These are phyloP conservation scores for Beauveria varroae DNA, from an alignment of 2,329 filamentous ascomycete genomes.

Conservation along the genomic window DNA sequence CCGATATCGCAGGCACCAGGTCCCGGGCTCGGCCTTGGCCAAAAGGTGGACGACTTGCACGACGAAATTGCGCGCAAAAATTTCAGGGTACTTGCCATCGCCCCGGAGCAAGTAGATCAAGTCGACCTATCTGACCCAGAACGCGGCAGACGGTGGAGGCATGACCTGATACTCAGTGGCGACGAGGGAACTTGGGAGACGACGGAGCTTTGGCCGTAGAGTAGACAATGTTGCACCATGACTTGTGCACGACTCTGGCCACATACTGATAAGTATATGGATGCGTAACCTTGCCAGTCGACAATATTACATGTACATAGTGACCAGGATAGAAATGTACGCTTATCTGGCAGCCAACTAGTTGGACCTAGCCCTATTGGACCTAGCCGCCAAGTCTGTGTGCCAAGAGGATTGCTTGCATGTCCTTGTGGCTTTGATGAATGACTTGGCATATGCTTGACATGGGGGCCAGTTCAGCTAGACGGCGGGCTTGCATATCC, in stretches of 20 bases:
- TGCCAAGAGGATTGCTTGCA: slow-evolving; percentile 1
- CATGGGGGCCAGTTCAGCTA: not conserved
- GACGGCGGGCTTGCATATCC: not conserved
- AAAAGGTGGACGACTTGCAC: slow-evolving; percentile 62
- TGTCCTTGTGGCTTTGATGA: not conserved
- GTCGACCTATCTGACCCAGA: slow-evolving; percentile 63
- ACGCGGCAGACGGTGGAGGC: slow-evolving; percentile 57
- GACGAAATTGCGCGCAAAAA: slow-evolving; percentile 65
- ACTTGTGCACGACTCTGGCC: not conserved
- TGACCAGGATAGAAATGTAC: not conserved
- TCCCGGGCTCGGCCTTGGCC: slow-evolving; percentile 40
- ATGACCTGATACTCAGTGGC: slow-evolving; percentile 46
- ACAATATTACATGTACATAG: not conserved
- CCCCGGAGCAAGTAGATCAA: slow-evolving; percentile 69
- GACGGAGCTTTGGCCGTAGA: slow-evolving; percentile 61
- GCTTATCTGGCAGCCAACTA: not conserved
- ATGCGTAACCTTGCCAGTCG: not conserved
- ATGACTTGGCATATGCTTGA: slow-evolving; percentile 2
- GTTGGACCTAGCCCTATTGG: not conserved
- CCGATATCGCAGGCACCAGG: slow-evolving; percentile 44
- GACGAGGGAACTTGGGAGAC: slow-evolving; percentile 53
- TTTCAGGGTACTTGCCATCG: slow-evolving; percentile 77
- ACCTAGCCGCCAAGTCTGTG: not conserved
- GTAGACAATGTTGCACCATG: not conserved
- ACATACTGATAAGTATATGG: not conserved